Evolutionary conservation across 2,329 filamentous ascomycete genomes (phyloP).

Genomic region (Aspergillus sp.): DNA sequence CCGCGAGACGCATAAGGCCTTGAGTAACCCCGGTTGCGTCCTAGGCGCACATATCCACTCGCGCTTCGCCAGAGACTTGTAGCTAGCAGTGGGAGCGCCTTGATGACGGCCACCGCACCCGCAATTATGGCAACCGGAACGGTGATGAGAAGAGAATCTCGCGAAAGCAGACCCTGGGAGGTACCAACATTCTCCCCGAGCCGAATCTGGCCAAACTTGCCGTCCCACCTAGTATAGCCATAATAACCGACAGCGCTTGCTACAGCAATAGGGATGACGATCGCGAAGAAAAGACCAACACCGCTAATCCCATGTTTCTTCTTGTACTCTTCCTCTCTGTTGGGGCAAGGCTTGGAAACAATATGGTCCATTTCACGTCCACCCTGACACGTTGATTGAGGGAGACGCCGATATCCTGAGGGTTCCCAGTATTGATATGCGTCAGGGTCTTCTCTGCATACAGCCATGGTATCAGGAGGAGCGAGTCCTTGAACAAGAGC

Average conservation of each 20-base stretch:
- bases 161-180: slow-evolving; percentile 56
- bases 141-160: slow-evolving; percentile 74
- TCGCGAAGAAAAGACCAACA: slow-evolving; percentile 79
- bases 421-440: slow-evolving; percentile 77
- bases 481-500: slow-evolving; percentile 71
- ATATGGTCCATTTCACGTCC: slow-evolving; percentile 74
- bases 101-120: slow-evolving; percentile 74
- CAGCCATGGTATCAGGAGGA: slow-evolving; percentile 60
- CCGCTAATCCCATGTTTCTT: slow-evolving; percentile 71
- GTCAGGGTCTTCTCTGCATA: slow-evolving; percentile 66
- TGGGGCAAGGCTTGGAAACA: slow-evolving; percentile 66
- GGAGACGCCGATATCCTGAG: slow-evolving; percentile 86
- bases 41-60: slow-evolving; percentile 52
- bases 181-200: slow-evolving; percentile 66
- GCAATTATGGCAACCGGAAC: slow-evolving; percentile 79
- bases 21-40: slow-evolving; percentile 51
- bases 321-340: slow-evolving; percentile 79
- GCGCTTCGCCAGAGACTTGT: slow-evolving; percentile 71
- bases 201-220: slow-evolving; percentile 88
- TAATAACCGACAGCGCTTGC: slow-evolving; percentile 79
- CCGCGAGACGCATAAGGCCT: slow-evolving; percentile 82
- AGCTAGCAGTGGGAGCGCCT: slow-evolving; percentile 71
- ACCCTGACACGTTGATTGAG: slow-evolving; percentile 80
- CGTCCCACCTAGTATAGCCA: slow-evolving; percentile 80
- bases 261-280: slow-evolving; percentile 71